Conservation (phyloP, 2,329 filamentous ascomycete species). For the Fusarium sp. region DNA sequence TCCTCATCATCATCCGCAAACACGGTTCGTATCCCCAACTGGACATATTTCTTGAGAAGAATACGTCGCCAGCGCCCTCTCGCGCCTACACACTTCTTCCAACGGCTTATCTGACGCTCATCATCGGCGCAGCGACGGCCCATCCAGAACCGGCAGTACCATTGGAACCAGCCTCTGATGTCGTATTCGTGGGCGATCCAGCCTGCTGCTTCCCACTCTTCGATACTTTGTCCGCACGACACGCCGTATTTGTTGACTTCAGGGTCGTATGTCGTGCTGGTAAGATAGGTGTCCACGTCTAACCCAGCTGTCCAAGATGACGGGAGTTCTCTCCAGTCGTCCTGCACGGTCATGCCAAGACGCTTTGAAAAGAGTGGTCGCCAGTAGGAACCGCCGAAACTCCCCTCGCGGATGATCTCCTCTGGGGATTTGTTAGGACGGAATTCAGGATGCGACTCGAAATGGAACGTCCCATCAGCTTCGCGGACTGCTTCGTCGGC, state of each 20-base stretch:
- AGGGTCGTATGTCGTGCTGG: slow-evolving; percentile 2
- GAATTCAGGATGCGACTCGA: slow-evolving; percentile 15
- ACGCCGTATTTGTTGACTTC: slow-evolving; percentile 32
- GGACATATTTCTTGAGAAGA: slow-evolving; percentile 18
- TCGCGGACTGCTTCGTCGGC: background rate
- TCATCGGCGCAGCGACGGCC: slow-evolving; percentile 22
- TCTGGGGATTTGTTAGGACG: slow-evolving; percentile 25
- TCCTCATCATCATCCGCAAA: slow-evolving; percentile 19
- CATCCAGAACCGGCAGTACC: slow-evolving; percentile 31
- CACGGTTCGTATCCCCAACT: slow-evolving; percentile 22
- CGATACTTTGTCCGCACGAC: slow-evolving; percentile 23
- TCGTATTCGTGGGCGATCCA: slow-evolving; percentile 30
- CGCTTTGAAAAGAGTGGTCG: slow-evolving; percentile 10
- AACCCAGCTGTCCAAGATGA: slow-evolving; percentile 9
- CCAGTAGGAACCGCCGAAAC: slow-evolving; percentile 31
- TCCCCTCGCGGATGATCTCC: slow-evolving; percentile 26
- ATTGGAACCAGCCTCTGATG: slow-evolving; percentile 24
- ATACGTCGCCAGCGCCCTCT: slow-evolving; percentile 26
- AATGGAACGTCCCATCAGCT: background rate
- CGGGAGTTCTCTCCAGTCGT: slow-evolving; percentile 21
- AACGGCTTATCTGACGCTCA: slow-evolving; percentile 28
- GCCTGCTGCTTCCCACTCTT: slow-evolving; percentile 32
- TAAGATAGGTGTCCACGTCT: slow-evolving; percentile 14
- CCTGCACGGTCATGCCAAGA: background rate
- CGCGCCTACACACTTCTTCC: slow-evolving; percentile 30